Percentiles rank a stretch among this genome's conserved stretches.
Evolutionary conservation across 1,139 yeast species (phyloP).

Genomic region (Pichia sp.): DNA sequence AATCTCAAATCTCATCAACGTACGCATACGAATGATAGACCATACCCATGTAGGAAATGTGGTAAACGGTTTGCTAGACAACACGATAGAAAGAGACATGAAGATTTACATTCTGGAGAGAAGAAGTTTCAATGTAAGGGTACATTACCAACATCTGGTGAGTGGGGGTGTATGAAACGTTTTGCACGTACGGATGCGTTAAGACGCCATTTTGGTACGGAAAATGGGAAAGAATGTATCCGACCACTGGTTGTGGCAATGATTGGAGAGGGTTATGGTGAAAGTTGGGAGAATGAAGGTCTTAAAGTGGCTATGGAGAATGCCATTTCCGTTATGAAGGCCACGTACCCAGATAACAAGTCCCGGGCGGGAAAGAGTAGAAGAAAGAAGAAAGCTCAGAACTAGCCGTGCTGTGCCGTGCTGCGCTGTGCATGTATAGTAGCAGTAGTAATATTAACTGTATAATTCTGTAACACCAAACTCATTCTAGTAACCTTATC

Average conservation of each 20-base stretch:
- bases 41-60: slow-evolving; percentile 79
- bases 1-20: slow-evolving; percentile 85
- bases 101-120: slow-evolving; percentile 86
- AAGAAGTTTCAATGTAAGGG: slow-evolving; percentile 86
- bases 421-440: no score
- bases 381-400: slow-evolving; percentile 3
- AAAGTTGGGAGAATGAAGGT: slow-evolving; percentile 41
- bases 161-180: slow-evolving; percentile 88
- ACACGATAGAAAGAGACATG: slow-evolving; percentile 92
- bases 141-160: slow-evolving; percentile 46
- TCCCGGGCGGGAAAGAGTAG: slow-evolving; percentile 1
- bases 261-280: slow-evolving; percentile 37
- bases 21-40: slow-evolving; percentile 93
- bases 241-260: slow-evolving; percentile 37
- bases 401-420: no score
- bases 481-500: no score
- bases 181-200: slow-evolving; percentile 96
- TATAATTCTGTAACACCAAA: no score
- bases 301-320: slow-evolving; percentile 13
- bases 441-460: no score
- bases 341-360: slow-evolving; percentile 1
- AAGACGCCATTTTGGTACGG: slow-evolving; percentile 90
- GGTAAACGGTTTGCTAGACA: slow-evolving; percentile 95
- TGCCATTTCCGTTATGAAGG: slow-evolving; percentile 5
- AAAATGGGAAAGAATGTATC: slow-evolving; percentile 86